These are phyloP conservation scores for Russula olivacea DNA, from an alignment of 768 basidiomycete genomes.

Conservation along the genomic window DNA sequence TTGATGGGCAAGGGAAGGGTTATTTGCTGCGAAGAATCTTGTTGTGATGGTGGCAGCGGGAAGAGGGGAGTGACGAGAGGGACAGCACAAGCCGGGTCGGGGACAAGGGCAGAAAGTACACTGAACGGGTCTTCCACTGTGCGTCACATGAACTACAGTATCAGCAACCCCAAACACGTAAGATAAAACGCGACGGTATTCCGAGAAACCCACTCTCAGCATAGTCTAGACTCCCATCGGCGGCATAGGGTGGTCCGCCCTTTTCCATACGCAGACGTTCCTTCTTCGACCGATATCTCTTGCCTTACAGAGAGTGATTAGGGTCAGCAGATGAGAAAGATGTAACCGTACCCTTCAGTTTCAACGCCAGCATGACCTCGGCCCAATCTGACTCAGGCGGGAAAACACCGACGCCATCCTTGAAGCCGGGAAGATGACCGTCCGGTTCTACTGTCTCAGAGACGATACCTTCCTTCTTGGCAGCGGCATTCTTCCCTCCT, in stretches of 20 bases:
- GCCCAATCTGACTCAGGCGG: constrained; percentile 67
- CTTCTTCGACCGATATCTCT: constrained; percentile 75
- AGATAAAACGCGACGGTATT: constrained; percentile 2
- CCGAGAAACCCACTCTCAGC: constrained; percentile 49
- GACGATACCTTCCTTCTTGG: constrained; percentile 33
- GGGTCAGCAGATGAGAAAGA: neutral
- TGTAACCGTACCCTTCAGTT: constrained; percentile 59
- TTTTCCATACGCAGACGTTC: constrained; percentile 73
- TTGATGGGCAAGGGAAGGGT: constrained; percentile 29
- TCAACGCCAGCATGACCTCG: constrained; percentile 63
- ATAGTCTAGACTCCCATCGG: constrained; percentile 81
- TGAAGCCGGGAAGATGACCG: constrained; percentile 68
- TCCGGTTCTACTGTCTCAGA: constrained; percentile 57
- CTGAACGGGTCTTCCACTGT: constrained; percentile 78
- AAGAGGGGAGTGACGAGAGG: constrained; percentile 57
- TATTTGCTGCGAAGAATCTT: constrained; percentile 28
- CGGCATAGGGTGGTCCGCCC: constrained; percentile 59
- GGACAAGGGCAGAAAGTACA: constrained; percentile 55
- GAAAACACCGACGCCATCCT: constrained; percentile 69
- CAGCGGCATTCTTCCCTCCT: constrained; percentile 36
- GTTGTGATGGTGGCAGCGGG: constrained; percentile 29
- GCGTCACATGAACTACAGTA: neutral
- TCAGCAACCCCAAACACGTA: constrained; percentile 7
- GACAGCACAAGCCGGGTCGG: constrained; percentile 49
- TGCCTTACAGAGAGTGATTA: constrained; percentile 40